Percentiles rank a stretch among this genome's conserved stretches.
Conservation (phyloP, 345 rosid species). For the Mallotus nudiflorus region DNA sequence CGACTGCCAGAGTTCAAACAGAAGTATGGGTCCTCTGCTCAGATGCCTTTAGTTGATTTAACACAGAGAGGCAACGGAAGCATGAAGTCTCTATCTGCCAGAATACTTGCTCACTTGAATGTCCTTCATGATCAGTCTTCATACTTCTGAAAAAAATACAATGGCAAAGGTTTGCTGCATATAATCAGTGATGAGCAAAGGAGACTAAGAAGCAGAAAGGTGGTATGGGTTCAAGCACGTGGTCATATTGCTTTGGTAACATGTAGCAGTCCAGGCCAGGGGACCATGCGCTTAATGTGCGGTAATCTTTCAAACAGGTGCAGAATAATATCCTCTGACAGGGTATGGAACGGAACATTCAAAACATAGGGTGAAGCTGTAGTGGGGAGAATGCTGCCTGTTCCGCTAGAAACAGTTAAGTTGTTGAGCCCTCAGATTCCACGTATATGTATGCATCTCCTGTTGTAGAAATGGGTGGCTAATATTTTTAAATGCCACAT, state of each 20-base stretch:
- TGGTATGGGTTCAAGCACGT: not conserved
- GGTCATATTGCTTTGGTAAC: not conserved
- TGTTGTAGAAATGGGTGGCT: constrained; percentile 18
- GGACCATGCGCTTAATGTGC: too few relatives aligned
- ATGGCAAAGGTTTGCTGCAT: not conserved
- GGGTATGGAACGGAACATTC: not conserved
- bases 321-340: not conserved
- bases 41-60: constrained; percentile 60
- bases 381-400: not conserved
- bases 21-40: constrained; percentile 58
- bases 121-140: constrained; percentile 69
- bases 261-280: not conserved
- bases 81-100: constrained; percentile 64
- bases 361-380: not conserved
- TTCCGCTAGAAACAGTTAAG: constrained; percentile 10
- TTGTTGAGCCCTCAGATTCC: too few relatives aligned
- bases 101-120: constrained; percentile 63
- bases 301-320: not conserved
- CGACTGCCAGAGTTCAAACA: constrained; percentile 54
- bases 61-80: constrained; percentile 59
- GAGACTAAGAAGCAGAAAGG: not conserved
- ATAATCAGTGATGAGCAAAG: not conserved
- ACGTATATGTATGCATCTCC: not conserved
- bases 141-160: constrained; percentile 43
- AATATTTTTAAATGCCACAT: constrained; percentile 18